These are phyloP conservation scores for Mikania micrantha DNA, from an alignment of 129 eudicot species.

Conservation along the genomic window DNA sequence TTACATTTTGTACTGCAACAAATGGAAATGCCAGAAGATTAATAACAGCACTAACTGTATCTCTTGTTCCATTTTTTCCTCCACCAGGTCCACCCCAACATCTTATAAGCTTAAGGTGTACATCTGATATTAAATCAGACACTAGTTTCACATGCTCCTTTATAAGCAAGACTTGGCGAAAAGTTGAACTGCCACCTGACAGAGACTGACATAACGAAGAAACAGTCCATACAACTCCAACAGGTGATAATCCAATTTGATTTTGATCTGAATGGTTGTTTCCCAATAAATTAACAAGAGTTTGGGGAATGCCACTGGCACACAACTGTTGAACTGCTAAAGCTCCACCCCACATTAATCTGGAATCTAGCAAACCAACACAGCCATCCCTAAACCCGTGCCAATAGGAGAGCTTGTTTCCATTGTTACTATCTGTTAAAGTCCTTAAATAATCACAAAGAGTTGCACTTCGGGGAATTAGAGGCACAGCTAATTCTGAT, in stretches of 20 bases:
- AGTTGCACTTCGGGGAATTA: conserved; percentile 83
- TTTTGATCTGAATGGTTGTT: conserved; percentile 37
- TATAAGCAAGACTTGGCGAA: conserved; percentile 78
- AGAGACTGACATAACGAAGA: conserved; percentile 83
- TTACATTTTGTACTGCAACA: conserved; percentile 74
- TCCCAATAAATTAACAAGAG: conserved; percentile 59
- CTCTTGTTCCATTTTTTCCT: conserved; percentile 72
- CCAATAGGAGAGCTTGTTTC: conserved; percentile 64
- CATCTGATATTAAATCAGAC: conserved; percentile 59
- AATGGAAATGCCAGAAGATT: conserved; percentile 93
- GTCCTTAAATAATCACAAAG: conserved; percentile 71
- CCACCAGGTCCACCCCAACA: conserved; percentile 95
- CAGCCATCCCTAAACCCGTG: conserved; percentile 87
- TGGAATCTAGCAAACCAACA: conserved; percentile 73
- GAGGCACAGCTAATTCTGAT: conserved; percentile 77
- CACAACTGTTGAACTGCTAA: conserved; percentile 86
- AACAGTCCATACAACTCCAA: conserved; percentile 89
- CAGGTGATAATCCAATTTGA: conserved; percentile 73
- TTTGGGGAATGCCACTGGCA: conserved; percentile 98
- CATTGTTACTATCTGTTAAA: conserved; percentile 37
- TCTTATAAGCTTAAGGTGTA: conserved; percentile 59
- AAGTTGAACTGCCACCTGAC: conserved; percentile 72
- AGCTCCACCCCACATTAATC: conserved; percentile 88
- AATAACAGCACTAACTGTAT: conserved; percentile 66
- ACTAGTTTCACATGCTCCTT: conserved; percentile 57